Percentiles rank a stretch among this genome's conserved stretches.
phyloP scores from a whole-genome alignment of 257 asterid species.

The Solanum sparsipilum region DNA sequence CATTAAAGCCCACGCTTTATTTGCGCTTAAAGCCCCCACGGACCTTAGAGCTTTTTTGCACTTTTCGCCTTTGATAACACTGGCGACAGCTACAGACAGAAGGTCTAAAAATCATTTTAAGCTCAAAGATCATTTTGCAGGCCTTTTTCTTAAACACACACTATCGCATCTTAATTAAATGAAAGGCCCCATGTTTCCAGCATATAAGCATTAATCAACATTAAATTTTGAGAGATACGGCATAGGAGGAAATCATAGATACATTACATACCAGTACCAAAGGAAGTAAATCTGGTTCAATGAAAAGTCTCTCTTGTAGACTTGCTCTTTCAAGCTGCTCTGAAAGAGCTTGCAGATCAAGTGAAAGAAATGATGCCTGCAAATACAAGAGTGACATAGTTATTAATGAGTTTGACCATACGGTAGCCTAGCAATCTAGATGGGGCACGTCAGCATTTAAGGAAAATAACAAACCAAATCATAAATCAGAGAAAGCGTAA shows the following conservation, averaged over 20 bases:
- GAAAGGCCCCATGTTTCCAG: neutral
- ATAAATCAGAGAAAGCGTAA: neutral
- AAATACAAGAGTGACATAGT: conserved; percentile 5
- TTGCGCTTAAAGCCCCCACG: too few species aligned
- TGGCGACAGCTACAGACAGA: neutral
- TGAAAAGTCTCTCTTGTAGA: conserved; percentile 62
- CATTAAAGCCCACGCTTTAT: too few species aligned
- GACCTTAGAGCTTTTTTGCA: too few species aligned
- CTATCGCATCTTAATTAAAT: neutral
- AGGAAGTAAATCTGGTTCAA: conserved; percentile 55
- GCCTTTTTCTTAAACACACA: neutral
- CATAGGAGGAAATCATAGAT: neutral
- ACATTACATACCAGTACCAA: conserved; percentile 42
- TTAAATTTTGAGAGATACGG: neutral
- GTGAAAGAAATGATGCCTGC: conserved; percentile 82
- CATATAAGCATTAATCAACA: neutral
- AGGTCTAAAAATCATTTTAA: neutral
- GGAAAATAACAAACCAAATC: neutral
- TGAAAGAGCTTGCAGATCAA: conserved; percentile 57
- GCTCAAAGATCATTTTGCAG: neutral
- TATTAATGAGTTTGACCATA: neutral
- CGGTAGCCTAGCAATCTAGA: neutral
- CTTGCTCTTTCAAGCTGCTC: conserved; percentile 62
- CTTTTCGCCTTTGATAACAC: too few species aligned
- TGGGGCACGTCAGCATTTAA: neutral